Evolutionary conservation across 179 eudicot genomes (phyloP).

Genomic region (Corrigiola litoralis): DNA sequence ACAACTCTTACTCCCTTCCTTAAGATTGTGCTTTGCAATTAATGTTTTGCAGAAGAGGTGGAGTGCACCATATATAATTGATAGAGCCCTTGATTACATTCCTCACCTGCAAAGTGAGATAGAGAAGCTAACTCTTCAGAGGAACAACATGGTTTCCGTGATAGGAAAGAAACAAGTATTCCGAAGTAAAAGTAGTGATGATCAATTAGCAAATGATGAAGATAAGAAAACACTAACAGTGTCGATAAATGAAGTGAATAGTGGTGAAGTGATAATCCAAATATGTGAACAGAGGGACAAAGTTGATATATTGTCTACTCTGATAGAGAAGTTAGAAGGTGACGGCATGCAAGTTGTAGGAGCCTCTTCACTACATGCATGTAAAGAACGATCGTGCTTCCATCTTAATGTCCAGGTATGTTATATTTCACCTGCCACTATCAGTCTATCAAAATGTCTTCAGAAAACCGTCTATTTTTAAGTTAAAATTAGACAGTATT

Average conservation of each 20-base stretch:
- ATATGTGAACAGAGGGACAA: constrained; percentile 30
- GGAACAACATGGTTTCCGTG: constrained; percentile 21
- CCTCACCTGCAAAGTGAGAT: constrained; percentile 46
- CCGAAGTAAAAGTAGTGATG: neutral
- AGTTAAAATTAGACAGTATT: neutral
- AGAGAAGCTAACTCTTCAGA: constrained; percentile 29
- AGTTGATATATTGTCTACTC: constrained; percentile 14
- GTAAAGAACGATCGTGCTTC: constrained; percentile 40
- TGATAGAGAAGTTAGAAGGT: constrained; percentile 31
- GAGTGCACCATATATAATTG: constrained; percentile 50
- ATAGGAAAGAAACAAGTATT: constrained; percentile 19
- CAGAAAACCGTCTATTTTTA: neutral
- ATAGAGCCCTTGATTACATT: constrained; percentile 45
- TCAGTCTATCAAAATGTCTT: neutral
- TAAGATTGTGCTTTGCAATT: neutral
- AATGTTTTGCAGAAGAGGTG: constrained; percentile 38
- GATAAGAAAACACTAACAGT: constrained; percentile 19
- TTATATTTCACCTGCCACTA: neutral
- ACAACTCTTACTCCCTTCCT: neutral
- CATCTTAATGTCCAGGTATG: constrained; percentile 50
- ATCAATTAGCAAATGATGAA: neutral
- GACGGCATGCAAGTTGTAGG: constrained; percentile 31
- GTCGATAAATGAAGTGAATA: constrained; percentile 35
- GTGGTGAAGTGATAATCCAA: constrained; percentile 40
- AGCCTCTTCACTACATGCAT: constrained; percentile 32